phyloP scores from a whole-genome alignment of 2,329 filamentous ascomycete genomes.

The Cyphellophora attinorum region DNA sequence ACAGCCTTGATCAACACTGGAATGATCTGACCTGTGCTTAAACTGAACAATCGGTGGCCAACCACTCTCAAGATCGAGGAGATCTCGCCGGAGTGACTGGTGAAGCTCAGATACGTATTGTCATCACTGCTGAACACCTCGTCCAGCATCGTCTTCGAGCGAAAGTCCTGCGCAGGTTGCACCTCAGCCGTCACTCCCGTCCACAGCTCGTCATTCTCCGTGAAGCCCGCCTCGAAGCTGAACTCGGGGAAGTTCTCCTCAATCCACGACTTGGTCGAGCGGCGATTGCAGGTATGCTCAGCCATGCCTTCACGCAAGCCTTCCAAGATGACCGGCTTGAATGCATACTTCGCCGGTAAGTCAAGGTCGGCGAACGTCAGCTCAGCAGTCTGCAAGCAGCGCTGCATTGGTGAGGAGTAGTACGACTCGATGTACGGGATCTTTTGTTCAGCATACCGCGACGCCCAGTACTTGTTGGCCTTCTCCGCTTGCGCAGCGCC shows the following conservation, averaged over 20 bases:
- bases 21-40: constrained; percentile 42
- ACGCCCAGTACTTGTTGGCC: constrained; percentile 39
- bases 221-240: constrained; percentile 43
- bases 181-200: constrained; percentile 39
- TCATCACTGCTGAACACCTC: constrained; percentile 43
- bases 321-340: constrained; percentile 50
- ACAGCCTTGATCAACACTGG: constrained; percentile 40
- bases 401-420: constrained; percentile 48
- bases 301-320: constrained; percentile 50
- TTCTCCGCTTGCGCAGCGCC: constrained; percentile 44
- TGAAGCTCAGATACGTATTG: constrained; percentile 43
- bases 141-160: constrained; percentile 38
- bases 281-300: constrained; percentile 52
- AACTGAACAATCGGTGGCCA: constrained; percentile 36
- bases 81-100: constrained; percentile 51
- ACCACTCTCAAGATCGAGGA: constrained; percentile 39
- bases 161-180: constrained; percentile 35
- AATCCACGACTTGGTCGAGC: constrained; percentile 42
- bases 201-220: constrained; percentile 47
- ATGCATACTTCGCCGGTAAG: constrained; percentile 36
- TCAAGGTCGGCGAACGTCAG: constrained; percentile 42
- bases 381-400: constrained; percentile 49
- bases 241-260: constrained; percentile 38
- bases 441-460: constrained; percentile 33
- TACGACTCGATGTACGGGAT: constrained; percentile 47